Percentiles rank a stretch among this genome's conserved stretches.
phyloP scores from a whole-genome alignment of 208 protist species.

The Tritrichomonas musculus region DNA sequence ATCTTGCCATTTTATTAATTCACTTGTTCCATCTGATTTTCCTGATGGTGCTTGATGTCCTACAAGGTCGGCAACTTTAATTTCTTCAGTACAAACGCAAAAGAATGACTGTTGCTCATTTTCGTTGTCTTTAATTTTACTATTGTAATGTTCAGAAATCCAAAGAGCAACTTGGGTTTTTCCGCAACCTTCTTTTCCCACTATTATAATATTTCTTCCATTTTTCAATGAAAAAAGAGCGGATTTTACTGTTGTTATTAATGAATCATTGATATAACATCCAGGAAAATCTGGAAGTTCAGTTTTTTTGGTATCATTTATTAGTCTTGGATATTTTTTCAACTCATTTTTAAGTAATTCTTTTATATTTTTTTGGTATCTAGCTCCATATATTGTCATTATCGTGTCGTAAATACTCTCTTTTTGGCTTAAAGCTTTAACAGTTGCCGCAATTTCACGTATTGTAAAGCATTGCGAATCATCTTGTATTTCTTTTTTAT shows the following conservation, averaged over 20 bases:
- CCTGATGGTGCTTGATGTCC: neutral
- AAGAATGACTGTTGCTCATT: neutral
- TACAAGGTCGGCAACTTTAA: neutral
- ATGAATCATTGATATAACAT: neutral
- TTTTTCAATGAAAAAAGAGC: neutral
- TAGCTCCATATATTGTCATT: neutral
- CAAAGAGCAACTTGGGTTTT: neutral
- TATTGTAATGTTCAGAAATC: neutral
- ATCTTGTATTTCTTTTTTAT: neutral
- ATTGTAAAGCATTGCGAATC: neutral
- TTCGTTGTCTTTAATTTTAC: neutral
- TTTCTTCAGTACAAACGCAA: neutral
- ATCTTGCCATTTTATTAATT: neutral
- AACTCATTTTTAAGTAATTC: too few species aligned
- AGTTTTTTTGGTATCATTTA: too few species aligned
- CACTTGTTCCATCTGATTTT: too few species aligned
- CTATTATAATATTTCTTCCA: neutral
- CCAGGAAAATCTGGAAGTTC: neutral
- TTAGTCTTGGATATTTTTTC: neutral
- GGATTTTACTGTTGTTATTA: neutral
- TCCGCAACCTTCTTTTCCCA: neutral
- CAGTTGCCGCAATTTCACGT: neutral
- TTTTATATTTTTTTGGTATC: neutral
- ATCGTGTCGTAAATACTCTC: neutral
- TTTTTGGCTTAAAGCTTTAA: neutral